These are phyloP conservation scores for Ilex aquifolium DNA, from an alignment of 257 asterid species.

Conservation along the genomic window DNA sequence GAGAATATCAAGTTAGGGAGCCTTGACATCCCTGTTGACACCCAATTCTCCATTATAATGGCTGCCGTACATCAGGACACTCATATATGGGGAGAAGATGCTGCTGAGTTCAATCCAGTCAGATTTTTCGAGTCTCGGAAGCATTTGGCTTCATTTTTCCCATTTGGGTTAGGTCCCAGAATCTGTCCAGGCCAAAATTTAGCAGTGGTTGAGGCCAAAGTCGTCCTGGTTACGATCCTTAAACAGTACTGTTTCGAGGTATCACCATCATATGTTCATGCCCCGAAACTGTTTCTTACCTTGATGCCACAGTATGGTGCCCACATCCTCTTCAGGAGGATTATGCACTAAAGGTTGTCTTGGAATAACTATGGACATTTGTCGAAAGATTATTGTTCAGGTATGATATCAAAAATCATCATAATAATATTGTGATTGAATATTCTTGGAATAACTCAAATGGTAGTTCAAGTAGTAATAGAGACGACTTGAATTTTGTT, in stretches of 20 bases:
- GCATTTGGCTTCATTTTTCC: slow-evolving; percentile 54
- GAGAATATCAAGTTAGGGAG: slow-evolving; percentile 38
- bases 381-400: no score
- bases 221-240: slow-evolving; percentile 46
- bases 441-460: no score
- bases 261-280: slow-evolving; percentile 35
- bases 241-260: slow-evolving; percentile 35
- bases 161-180: slow-evolving; percentile 63
- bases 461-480: no score
- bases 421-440: no score
- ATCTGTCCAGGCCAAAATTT: slow-evolving; percentile 70
- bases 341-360: no score
- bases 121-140: slow-evolving; percentile 42
- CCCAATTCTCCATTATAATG: slow-evolving; percentile 46
- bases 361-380: no score
- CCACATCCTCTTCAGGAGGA: neutral
- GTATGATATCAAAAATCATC: no score
- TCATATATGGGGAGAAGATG: slow-evolving; percentile 62
- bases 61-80: slow-evolving; percentile 54
- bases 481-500: no score
- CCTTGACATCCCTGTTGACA: slow-evolving; percentile 48
- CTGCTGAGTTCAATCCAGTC: slow-evolving; percentile 51
- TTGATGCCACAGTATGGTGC: neutral
- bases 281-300: neutral
- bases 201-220: slow-evolving; percentile 56